Conservation (phyloP, 2,329 filamentous ascomycete species). For the Alternaria brassicae region DNA sequence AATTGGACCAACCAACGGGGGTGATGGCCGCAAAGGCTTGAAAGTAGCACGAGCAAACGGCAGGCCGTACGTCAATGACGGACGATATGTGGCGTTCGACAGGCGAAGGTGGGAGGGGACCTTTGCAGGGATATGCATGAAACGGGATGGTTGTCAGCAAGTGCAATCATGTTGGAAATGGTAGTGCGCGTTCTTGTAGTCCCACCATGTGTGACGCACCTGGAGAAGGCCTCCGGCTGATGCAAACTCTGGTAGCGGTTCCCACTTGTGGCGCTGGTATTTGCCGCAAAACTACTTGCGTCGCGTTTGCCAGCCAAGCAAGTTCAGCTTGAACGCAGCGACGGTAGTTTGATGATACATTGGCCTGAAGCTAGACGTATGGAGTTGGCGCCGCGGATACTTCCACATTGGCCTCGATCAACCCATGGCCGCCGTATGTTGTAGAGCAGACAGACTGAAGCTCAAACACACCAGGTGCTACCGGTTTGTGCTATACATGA, state of each 20-base stretch:
- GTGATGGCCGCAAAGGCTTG: constrained; percentile 39
- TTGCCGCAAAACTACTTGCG: constrained; percentile 40
- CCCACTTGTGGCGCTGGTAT: constrained; percentile 46
- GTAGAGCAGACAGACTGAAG: neutral
- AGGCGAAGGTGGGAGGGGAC: constrained; percentile 39
- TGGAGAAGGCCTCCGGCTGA: constrained; percentile 39
- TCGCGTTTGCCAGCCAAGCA: constrained; percentile 42
- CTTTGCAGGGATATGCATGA: constrained; percentile 48
- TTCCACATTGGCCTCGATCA: constrained; percentile 10
- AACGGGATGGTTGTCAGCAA: constrained; percentile 42
- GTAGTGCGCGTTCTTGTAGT: constrained; percentile 39
- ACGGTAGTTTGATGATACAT: constrained; percentile 32
- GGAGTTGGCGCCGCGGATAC: constrained; percentile 18
- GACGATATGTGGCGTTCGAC: constrained; percentile 48
- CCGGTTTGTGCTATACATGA: constrained; percentile 2
- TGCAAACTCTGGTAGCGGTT: constrained; percentile 43
- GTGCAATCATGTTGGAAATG: constrained; percentile 32
- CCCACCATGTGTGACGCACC: constrained; percentile 47
- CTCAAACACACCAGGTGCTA: neutral
- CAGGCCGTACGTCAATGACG: constrained; percentile 44
- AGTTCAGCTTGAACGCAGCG: constrained; percentile 31
- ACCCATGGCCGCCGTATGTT: neutral
- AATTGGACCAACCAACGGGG: constrained; percentile 45
- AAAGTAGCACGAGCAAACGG: constrained; percentile 43
- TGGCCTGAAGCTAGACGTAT: constrained; percentile 23